A percentile compares a stretch with the other conserved stretches of the same genome.
Conservation (phyloP, 1,284 basidiomycete species). For the Cerrena zonata region DNA sequence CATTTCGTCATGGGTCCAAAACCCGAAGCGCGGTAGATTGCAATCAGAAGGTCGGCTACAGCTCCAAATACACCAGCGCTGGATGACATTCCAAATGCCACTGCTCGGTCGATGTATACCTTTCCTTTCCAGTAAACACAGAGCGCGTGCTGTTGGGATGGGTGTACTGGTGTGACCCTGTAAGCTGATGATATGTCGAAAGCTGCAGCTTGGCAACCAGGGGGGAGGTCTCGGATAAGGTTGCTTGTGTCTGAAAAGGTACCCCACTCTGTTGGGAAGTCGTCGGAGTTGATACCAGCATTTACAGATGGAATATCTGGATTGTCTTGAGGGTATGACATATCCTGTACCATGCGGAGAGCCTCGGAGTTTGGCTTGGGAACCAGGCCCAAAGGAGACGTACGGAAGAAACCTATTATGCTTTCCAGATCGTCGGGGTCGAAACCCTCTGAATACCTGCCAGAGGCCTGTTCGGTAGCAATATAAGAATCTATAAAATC, state of each 20-base stretch:
- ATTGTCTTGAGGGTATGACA: slow-evolving; percentile 30
- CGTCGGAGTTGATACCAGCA: slow-evolving; percentile 22
- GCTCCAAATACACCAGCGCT: slow-evolving; percentile 34
- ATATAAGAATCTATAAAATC: slow-evolving; percentile 24
- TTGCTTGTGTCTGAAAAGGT: slow-evolving; percentile 22
- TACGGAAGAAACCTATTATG: slow-evolving; percentile 33
- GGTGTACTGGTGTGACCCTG: slow-evolving; percentile 29
- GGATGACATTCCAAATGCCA: slow-evolving; percentile 31
- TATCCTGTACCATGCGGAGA: slow-evolving; percentile 31
- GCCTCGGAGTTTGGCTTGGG: slow-evolving; percentile 27
- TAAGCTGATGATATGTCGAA: slow-evolving; percentile 37
- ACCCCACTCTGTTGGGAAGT: slow-evolving; percentile 33
- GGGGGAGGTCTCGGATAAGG: slow-evolving; percentile 24
- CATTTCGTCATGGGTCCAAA: slow-evolving; percentile 30
- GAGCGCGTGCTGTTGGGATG: slow-evolving; percentile 26
- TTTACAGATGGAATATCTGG: slow-evolving; percentile 27
- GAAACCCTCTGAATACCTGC: slow-evolving; percentile 30
- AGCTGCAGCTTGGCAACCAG: slow-evolving; percentile 27
- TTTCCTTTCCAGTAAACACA: slow-evolving; percentile 26
- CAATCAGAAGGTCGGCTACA: slow-evolving; percentile 32
- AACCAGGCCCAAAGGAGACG: slow-evolving; percentile 33
- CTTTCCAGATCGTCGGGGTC: slow-evolving; percentile 23
- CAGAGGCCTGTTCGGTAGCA: slow-evolving; percentile 23
- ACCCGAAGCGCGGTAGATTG: slow-evolving; percentile 24
- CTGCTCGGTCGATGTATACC: slow-evolving; percentile 29